Evolutionary conservation across 345 rosid genomes (phyloP), one percentile per base, ranked within the genome.

Genomic region (Eucalyptus sp.): DNA sequence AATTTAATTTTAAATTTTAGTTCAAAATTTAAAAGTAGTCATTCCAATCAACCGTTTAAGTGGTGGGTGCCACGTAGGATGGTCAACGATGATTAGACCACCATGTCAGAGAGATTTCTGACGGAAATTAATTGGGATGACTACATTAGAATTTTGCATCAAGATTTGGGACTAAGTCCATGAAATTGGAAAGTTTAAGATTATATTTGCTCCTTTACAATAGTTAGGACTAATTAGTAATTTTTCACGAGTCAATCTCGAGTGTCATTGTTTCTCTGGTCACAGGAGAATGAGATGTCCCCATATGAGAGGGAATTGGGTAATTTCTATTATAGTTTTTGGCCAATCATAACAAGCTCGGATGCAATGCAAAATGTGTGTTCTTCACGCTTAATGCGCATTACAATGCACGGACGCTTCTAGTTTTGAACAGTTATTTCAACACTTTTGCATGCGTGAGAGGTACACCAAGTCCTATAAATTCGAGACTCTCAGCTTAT

Each of bases 131-230:
- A 10, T 22, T 1, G 11, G 3, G 13, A 24, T 56, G 5, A 56
- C 6, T 0, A 24, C 29, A 56, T 56, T 24, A 3, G 0, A 56
- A 56, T 56, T 56, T 24, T 10, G 6, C 13, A 0, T 20, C 6
- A 22, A 9, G 1, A 56, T 56, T 22, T 0, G 1, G 1, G 14
- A 60, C 9, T 60, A 60, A 25, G 10, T 58, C 0, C 5, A 0
- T 5, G 6, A 24, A 58, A 58, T 58, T 58, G 64, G 3, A 10
- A 60, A 27, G 14, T 11, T 60, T 60, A 60, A 27, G 66, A 27
- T 7, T 60, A 0, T 5, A 27, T 1, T 11, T 10, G 31, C 31
- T 10, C 7, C 31, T 7, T 12, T 2, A 60, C 15, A 60, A 27
- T 60, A 60, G 6, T 1, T 25, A 25, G n/a, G n/a, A 27, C 14